Conservation (phyloP, 371 early-diverging fungal species). For the Mucor velutinosus region DNA sequence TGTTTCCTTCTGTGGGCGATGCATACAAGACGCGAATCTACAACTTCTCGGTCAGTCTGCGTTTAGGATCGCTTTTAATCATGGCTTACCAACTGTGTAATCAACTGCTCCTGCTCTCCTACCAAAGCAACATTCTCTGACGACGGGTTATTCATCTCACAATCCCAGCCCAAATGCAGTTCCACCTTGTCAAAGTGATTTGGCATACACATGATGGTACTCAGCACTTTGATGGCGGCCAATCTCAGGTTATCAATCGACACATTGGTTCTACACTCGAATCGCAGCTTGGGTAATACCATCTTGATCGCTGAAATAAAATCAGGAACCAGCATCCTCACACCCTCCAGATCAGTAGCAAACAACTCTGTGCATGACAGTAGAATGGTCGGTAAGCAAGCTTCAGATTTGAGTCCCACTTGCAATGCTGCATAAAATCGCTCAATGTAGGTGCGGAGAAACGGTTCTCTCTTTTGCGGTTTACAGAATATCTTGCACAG, state of each 20-base stretch:
- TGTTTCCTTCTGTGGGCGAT: slow-evolving; percentile 28
- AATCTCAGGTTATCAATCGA: slow-evolving; percentile 67
- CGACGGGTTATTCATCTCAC: slow-evolving; percentile 39
- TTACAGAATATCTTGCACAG: slow-evolving; percentile 74
- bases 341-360: slow-evolving; percentile 68
- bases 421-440: slow-evolving; percentile 71
- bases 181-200: slow-evolving; percentile 58
- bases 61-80: neutral
- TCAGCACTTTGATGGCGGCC: slow-evolving; percentile 67
- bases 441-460: slow-evolving; percentile 68
- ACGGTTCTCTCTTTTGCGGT: slow-evolving; percentile 58
- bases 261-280: slow-evolving; percentile 36
- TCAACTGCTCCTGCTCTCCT: slow-evolving; percentile 59
- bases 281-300: slow-evolving; percentile 62
- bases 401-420: slow-evolving; percentile 61
- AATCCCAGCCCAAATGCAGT: slow-evolving; percentile 55
- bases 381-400: slow-evolving; percentile 69
- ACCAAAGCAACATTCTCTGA: slow-evolving; percentile 14
- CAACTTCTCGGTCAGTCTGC: neutral
- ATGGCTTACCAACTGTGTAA: slow-evolving; percentile 52
- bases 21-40: slow-evolving; percentile 64
- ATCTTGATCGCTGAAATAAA: slow-evolving; percentile 70
- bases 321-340: slow-evolving; percentile 73
- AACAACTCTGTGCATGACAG: slow-evolving; percentile 67
- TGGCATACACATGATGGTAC: slow-evolving; percentile 71